These are phyloP conservation scores for Astrephomene gubernaculifera DNA, from an alignment of 139 green algal species.

Conservation along the genomic window DNA sequence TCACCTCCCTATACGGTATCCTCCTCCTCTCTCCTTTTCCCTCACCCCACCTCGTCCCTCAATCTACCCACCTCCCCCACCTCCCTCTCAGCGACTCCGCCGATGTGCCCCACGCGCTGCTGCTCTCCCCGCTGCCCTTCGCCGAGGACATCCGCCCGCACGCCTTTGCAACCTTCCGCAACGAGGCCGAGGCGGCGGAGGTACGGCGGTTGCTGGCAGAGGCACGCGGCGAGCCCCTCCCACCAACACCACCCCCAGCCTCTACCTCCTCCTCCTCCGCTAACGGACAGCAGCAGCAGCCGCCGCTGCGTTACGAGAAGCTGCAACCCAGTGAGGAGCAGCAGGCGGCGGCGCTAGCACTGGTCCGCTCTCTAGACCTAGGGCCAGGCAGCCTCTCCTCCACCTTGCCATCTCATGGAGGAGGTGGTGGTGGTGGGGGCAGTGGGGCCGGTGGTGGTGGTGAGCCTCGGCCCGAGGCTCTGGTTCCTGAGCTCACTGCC, in stretches of 20 bases:
- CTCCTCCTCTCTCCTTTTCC: no score
- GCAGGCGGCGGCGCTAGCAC: not conserved
- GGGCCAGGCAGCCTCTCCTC: not conserved
- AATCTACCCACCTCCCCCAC: no score
- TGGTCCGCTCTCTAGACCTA: constrained; percentile 14
- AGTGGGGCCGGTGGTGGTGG: not conserved
- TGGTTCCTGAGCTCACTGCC: not conserved
- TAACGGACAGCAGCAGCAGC: no score
- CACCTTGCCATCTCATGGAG: not conserved
- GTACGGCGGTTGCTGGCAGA: not conserved
- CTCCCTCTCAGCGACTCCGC: not conserved
- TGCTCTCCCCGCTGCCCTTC: constrained; percentile 28
- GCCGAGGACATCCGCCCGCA: constrained; percentile 19
- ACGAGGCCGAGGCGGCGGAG: not conserved
- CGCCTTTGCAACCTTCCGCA: constrained; percentile 19
- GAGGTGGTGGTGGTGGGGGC: not conserved
- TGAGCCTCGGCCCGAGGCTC: not conserved
- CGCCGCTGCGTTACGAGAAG: constrained; percentile 9
- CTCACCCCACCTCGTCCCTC: not conserved
- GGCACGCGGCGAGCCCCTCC: not conserved
- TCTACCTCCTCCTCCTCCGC: no score
- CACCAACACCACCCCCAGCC: no score
- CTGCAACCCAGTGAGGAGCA: constrained; percentile 14
- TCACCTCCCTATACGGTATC: no score
- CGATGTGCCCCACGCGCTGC: constrained; percentile 18